phyloP scores from a whole-genome alignment of 768 basidiomycete species.

The Russula ochroleuca region DNA sequence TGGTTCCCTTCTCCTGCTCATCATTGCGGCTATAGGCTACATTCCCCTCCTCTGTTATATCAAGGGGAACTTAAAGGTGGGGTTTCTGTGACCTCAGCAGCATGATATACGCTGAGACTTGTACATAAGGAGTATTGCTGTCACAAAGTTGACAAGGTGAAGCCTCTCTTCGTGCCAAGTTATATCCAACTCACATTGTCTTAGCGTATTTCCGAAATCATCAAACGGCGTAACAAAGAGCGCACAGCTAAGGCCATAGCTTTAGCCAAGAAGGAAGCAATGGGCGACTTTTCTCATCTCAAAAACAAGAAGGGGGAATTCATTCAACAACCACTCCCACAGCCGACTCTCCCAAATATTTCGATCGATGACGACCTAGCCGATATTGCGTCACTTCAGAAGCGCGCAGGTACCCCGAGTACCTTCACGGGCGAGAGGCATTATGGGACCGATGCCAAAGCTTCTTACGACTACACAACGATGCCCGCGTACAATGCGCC shows the following conservation, averaged over 20 bases:
- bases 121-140: conserved; percentile 83
- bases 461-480: conserved; percentile 51
- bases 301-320: conserved; percentile 91
- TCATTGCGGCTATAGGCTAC: conserved; percentile 83
- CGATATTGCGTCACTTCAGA: conserved; percentile 52
- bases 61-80: conserved; percentile 91
- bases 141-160: conserved; percentile 96
- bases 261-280: conserved; percentile 85
- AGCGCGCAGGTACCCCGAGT: conserved; percentile 53
- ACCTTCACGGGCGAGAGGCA: conserved; percentile 47
- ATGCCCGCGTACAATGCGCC: conserved; percentile 72
- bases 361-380: conserved; percentile 73
- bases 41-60: conserved; percentile 95
- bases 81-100: conserved; percentile 19
- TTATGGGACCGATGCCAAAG: conserved; percentile 49
- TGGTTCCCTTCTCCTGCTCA: conserved; percentile 75
- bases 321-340: conserved; percentile 74
- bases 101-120: conserved; percentile 16
- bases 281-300: conserved; percentile 84
- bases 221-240: conserved; percentile 87
- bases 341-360: conserved; percentile 92
- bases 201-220: conserved; percentile 87
- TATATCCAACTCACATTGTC: conserved; percentile 20
- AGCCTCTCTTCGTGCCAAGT: conserved; percentile 16
- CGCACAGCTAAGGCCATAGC: conserved; percentile 76